Percentiles rank a stretch among this genome's conserved stretches.
phyloP scores from a whole-genome alignment of 768 basidiomycete genomes.

The Suillus luteus region DNA sequence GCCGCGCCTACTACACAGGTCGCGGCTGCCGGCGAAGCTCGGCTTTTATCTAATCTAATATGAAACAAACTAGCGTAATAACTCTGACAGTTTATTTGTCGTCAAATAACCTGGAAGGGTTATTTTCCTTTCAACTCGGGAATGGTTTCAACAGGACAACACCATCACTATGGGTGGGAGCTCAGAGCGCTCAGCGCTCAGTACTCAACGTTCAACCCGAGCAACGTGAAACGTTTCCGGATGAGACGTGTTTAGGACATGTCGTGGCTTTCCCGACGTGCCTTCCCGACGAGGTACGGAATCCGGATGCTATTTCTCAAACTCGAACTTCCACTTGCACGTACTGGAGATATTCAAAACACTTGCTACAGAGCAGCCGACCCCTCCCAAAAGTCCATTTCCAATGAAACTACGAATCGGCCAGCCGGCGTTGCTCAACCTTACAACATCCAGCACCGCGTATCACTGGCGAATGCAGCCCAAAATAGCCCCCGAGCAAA shows the following conservation, averaged over 20 bases:
- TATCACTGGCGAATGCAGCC: neutral
- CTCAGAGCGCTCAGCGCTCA: neutral
- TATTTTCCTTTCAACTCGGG: neutral
- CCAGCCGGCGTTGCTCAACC: neutral
- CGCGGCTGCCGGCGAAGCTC: too few relatives aligned
- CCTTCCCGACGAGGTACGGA: neutral
- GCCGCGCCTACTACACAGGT: too few relatives aligned
- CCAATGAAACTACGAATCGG: neutral
- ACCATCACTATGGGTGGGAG: neutral
- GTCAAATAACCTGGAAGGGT: too few relatives aligned
- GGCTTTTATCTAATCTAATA: too few relatives aligned
- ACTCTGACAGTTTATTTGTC: too few relatives aligned
- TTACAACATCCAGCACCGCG: neutral
- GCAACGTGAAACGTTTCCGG: neutral
- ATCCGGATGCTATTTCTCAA: neutral
- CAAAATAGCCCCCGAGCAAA: neutral
- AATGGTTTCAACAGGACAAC: neutral
- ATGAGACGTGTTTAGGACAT: conserved; percentile 5
- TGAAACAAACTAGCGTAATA: too few relatives aligned
- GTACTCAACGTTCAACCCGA: neutral
- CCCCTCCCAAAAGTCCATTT: neutral
- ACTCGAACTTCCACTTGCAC: neutral
- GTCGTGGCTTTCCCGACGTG: neutral
- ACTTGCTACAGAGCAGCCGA: neutral
- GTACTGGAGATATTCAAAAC: neutral